Evolutionary conservation across 257 asterid genomes (phyloP).

Genomic region (Asclepias syriaca): DNA sequence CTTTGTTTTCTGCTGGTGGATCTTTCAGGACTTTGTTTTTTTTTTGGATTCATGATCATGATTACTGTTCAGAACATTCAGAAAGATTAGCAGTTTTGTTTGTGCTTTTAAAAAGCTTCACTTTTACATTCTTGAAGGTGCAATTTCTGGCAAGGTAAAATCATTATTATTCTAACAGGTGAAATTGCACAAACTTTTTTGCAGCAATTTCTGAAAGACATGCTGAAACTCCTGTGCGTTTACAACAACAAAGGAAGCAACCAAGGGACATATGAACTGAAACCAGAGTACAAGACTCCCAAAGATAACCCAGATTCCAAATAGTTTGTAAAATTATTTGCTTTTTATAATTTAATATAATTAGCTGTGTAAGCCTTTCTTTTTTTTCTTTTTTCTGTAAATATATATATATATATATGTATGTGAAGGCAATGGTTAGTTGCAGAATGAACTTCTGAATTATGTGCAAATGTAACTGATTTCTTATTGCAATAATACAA

Average conservation of each 20-base stretch:
- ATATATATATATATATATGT: neutral
- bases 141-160: too few relatives aligned
- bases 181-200: neutral
- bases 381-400: neutral
- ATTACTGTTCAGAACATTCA: neutral
- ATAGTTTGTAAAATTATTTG: slow-evolving; percentile 8
- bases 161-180: neutral
- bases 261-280: slow-evolving; percentile 88
- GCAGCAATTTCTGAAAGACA: slow-evolving; percentile 90
- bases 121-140: neutral
- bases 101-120: neutral
- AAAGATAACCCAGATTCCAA: slow-evolving; percentile 34
- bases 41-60: neutral
- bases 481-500: too few relatives aligned
- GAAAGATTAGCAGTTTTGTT: neutral
- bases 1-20: neutral
- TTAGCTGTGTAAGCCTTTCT: neutral
- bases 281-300: slow-evolving; percentile 75
- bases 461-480: neutral
- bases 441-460: neutral
- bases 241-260: slow-evolving; percentile 87
- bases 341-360: neutral
- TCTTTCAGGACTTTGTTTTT: neutral
- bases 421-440: neutral
- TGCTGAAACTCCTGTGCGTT: slow-evolving; percentile 76